Evolutionary conservation across 225 moss, liverwort and hornwort genomes (phyloP), one percentile per base, ranked within the genome.

Genomic region (Bryum argenteum): DNA sequence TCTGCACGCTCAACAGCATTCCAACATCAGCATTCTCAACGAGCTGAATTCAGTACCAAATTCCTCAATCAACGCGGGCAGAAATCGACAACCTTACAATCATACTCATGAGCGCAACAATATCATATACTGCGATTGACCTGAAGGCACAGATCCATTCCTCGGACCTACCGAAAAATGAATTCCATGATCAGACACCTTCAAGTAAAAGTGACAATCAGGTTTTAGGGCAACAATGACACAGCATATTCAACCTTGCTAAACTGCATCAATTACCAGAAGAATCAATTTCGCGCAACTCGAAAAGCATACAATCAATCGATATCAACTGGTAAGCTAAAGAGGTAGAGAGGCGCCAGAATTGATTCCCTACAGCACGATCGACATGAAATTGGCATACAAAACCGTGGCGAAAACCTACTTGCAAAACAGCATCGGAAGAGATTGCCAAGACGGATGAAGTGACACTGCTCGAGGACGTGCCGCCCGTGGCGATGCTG

Each of bases 1-100:
- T 88, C 95, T 95, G 91, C 80, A 75, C 83, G 74, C 62, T 66
- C n/a, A 48, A 74, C 33, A 74, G n/a, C 63, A n/a, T n/a, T 54
- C 56, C 69, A 73, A 61, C 56, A 43, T 57, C 70, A 22, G 18
- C 60, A 52, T 61, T 65, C 54, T 65, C 61, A 41, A 76, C 28
- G 28, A 37, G 62, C 69, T 56, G 66, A 38, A 71, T 67, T 75
- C 61, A 50, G 61, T 56, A 53, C 66, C 62, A 51, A 63, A 28
- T 62, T 63, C 58, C 20, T 53, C 33, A 21, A 18, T 40, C 8
- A 52, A 40, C 26, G 9, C 66, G 18, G n/a, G 55, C 65, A 56
- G 69, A 45, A 26, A 21, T 50, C 42, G 48, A 22, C 45, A 66
- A 22, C 54, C 38, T 17, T 50, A 69, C 22, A n/a, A 55, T 58